phyloP scores from a whole-genome alignment of 768 basidiomycete genomes.

The Phaeotremella skinneri region DNA sequence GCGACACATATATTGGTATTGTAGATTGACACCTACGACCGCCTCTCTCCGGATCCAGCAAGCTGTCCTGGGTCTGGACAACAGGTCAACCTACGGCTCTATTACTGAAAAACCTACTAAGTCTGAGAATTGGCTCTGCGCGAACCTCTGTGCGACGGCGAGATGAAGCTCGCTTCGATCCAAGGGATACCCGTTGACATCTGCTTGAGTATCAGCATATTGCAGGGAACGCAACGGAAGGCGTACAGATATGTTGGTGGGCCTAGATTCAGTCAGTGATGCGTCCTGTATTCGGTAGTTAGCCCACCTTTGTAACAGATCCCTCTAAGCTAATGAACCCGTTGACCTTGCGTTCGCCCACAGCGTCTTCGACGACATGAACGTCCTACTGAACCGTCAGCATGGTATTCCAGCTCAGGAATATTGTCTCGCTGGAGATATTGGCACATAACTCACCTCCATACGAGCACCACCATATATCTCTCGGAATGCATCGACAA shows the following conservation, averaged over 20 bases:
- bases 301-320: slow-evolving; percentile 65
- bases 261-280: slow-evolving; percentile 55
- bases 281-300: slow-evolving; percentile 8
- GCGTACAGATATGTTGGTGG: slow-evolving; percentile 80
- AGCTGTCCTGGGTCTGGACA: slow-evolving; percentile 10
- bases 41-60: not conserved
- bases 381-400: slow-evolving; percentile 54
- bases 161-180: slow-evolving; percentile 29
- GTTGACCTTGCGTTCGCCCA: slow-evolving; percentile 60
- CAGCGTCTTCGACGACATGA: slow-evolving; percentile 61
- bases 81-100: not conserved
- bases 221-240: not conserved
- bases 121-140: slow-evolving; percentile 24
- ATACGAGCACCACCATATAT: slow-evolving; percentile 70
- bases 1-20: too few species aligned
- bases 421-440: not conserved
- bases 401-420: not conserved
- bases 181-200: slow-evolving; percentile 35
- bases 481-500: slow-evolving; percentile 66
- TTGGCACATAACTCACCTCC: slow-evolving; percentile 57
- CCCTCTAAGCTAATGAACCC: slow-evolving; percentile 85
- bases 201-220: slow-evolving; percentile 17
- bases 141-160: slow-evolving; percentile 28
- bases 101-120: not conserved
- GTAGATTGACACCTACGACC: slow-evolving; percentile 12